Evolutionary conservation across 306 rosid genomes (phyloP).

Genomic region (Cucumis cinereus): DNA sequence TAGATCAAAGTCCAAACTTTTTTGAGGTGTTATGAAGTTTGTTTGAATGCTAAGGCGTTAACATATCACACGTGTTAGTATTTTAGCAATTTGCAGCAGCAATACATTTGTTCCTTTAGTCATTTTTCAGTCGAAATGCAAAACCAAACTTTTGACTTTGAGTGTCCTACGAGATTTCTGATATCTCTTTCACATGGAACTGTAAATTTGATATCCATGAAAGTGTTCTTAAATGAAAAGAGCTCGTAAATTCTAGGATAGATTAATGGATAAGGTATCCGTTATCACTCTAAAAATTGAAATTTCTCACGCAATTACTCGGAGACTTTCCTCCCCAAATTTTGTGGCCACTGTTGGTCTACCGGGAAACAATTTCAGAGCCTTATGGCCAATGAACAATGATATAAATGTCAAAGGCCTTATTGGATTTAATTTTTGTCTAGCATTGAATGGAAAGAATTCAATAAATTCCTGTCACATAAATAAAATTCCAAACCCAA

Average conservation of each 20-base stretch:
- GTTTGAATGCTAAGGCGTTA: neutral
- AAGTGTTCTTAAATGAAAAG: no score
- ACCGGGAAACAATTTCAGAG: neutral
- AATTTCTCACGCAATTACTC: no score
- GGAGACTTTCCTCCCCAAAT: no score
- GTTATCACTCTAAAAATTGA: no score
- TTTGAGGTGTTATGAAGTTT: neutral
- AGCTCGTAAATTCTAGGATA: no score
- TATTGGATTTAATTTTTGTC: neutral
- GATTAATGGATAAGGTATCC: no score
- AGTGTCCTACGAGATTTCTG: neutral
- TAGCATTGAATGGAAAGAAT: neutral
- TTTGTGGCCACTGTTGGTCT: no score
- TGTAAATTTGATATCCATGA: neutral
- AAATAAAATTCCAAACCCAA: neutral
- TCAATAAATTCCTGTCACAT: neutral
- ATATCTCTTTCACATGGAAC: neutral
- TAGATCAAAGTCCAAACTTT: neutral
- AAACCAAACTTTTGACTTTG: neutral
- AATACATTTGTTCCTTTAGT: neutral
- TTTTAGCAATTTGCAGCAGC: neutral
- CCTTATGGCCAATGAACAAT: no score
- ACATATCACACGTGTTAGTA: neutral
- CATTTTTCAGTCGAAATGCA: neutral
- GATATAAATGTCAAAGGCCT: neutral